phyloP scores from a whole-genome alignment of 106 monocot species.

The Narthecium ossifragum region DNA sequence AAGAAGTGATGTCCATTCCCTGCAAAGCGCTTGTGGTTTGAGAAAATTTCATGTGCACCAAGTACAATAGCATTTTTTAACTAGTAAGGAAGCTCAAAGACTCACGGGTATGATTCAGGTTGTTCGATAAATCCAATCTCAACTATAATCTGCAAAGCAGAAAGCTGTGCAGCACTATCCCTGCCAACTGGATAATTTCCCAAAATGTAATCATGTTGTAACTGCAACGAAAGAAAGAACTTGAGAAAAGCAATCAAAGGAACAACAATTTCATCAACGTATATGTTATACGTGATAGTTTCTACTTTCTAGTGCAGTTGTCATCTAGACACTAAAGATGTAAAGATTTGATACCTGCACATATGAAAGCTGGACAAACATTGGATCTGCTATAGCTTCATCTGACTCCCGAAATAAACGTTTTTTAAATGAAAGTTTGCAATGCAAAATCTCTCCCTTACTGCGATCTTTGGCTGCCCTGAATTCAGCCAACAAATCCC shows the following conservation, averaged over 20 bases:
- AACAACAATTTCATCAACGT: too few species aligned
- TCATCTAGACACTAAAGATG: not conserved
- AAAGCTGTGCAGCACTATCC: slow-evolving; percentile 93
- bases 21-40: slow-evolving; percentile 19
- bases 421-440: slow-evolving; percentile 92
- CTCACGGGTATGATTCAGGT: slow-evolving; percentile 83
- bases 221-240: slow-evolving; percentile 32
- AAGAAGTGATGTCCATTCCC: slow-evolving; percentile 90
- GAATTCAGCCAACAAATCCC: slow-evolving; percentile 87
- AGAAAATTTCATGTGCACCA: too few species aligned
- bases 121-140: slow-evolving; percentile 80
- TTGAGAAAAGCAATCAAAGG: not conserved
- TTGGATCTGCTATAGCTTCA: slow-evolving; percentile 88
- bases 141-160: slow-evolving; percentile 89
- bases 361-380: slow-evolving; percentile 97
- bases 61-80: too few species aligned
- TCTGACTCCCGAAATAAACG: slow-evolving; percentile 94
- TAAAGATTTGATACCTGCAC: slow-evolving; percentile 61
- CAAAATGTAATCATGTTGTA: slow-evolving; percentile 96
- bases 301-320: too few species aligned
- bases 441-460: slow-evolving; percentile 95
- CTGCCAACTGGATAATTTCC: slow-evolving; percentile 98
- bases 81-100: slow-evolving; percentile 14
- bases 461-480: slow-evolving; percentile 92
- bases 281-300: too few species aligned